Evolutionary conservation across 257 asterid species (phyloP).

Genomic region (Ilex asprella): DNA sequence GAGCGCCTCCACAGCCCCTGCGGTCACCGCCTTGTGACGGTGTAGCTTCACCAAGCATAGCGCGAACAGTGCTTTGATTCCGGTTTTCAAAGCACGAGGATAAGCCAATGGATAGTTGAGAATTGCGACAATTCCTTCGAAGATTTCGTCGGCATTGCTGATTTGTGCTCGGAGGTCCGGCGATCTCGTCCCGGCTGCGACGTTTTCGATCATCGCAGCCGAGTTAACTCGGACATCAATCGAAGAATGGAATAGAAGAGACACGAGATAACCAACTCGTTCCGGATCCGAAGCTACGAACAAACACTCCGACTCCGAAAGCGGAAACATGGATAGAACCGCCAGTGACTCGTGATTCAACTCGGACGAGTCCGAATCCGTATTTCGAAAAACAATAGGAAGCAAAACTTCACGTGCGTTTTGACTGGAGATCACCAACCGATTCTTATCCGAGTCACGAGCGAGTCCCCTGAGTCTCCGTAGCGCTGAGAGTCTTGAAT

Average conservation of each 20-base stretch:
- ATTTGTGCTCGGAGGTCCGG: slow-evolving; percentile 71
- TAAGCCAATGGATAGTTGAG: slow-evolving; percentile 52
- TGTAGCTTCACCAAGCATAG: slow-evolving; percentile 77
- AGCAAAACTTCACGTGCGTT: slow-evolving; percentile 53
- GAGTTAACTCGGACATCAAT: slow-evolving; percentile 80
- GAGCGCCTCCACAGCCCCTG: slow-evolving; percentile 76
- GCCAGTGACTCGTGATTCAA: slow-evolving; percentile 64
- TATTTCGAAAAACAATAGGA: slow-evolving; percentile 34
- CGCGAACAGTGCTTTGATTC: slow-evolving; percentile 79
- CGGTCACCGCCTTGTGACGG: slow-evolving; percentile 72
- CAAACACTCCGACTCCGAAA: slow-evolving; percentile 62
- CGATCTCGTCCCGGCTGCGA: slow-evolving; percentile 60
- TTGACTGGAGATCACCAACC: slow-evolving; percentile 48
- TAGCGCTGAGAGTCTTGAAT: slow-evolving; percentile 51
- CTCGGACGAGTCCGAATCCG: slow-evolving; percentile 39
- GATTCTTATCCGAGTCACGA: slow-evolving; percentile 84
- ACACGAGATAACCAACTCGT: slow-evolving; percentile 50
- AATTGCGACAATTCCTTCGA: slow-evolving; percentile 67
- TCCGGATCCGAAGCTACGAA: slow-evolving; percentile 54
- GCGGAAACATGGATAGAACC: slow-evolving; percentile 49
- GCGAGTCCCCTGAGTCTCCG: slow-evolving; percentile 60
- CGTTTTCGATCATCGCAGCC: slow-evolving; percentile 77
- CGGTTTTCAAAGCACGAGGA: slow-evolving; percentile 73
- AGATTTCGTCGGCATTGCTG: slow-evolving; percentile 58
- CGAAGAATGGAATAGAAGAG: slow-evolving; percentile 68